Percentiles rank a stretch among this genome's conserved stretches.
phyloP scores from a whole-genome alignment of 2,329 filamentous ascomycete genomes.

The Proliferodiscus dingleyae region DNA sequence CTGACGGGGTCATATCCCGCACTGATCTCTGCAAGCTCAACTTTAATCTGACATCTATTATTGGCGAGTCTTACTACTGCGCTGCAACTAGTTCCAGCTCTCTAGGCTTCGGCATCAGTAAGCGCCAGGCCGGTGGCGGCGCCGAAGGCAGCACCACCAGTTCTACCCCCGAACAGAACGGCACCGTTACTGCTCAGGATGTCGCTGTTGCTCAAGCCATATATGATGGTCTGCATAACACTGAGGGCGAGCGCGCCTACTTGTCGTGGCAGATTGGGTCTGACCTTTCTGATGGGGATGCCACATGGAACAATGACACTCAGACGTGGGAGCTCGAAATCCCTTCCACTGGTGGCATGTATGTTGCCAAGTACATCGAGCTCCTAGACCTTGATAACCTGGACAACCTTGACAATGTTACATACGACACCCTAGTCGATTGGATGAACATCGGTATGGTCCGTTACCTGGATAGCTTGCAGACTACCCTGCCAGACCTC shows the following conservation, averaged over 20 bases:
- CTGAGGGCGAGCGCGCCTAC: slow-evolving; percentile 33
- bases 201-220: slow-evolving; percentile 33
- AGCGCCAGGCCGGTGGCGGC: not conserved
- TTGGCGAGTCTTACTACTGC: slow-evolving; percentile 44
- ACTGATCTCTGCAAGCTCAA: slow-evolving; percentile 42
- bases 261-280: slow-evolving; percentile 34
- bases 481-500: slow-evolving; percentile 50
- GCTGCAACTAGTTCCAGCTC: slow-evolving; percentile 33
- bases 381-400: slow-evolving; percentile 40
- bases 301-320: slow-evolving; percentile 30
- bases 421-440: slow-evolving; percentile 49
- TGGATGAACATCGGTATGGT: slow-evolving; percentile 48
- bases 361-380: slow-evolving; percentile 30
- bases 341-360: slow-evolving; percentile 31
- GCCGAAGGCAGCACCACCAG: slow-evolving; percentile 16
- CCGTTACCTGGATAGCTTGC: slow-evolving; percentile 44
- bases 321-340: slow-evolving; percentile 32
- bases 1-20: slow-evolving; percentile 49
- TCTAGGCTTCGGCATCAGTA: slow-evolving; percentile 1
- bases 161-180: slow-evolving; percentile 20
- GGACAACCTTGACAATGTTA: slow-evolving; percentile 40
- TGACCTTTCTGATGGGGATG: slow-evolving; percentile 29
- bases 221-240: slow-evolving; percentile 33
- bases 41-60: slow-evolving; percentile 40
- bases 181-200: slow-evolving; percentile 22